These are phyloP conservation scores for Ceratocystiopsis sp. DNA, from an alignment of 2,329 filamentous ascomycete species.

Conservation along the genomic window DNA sequence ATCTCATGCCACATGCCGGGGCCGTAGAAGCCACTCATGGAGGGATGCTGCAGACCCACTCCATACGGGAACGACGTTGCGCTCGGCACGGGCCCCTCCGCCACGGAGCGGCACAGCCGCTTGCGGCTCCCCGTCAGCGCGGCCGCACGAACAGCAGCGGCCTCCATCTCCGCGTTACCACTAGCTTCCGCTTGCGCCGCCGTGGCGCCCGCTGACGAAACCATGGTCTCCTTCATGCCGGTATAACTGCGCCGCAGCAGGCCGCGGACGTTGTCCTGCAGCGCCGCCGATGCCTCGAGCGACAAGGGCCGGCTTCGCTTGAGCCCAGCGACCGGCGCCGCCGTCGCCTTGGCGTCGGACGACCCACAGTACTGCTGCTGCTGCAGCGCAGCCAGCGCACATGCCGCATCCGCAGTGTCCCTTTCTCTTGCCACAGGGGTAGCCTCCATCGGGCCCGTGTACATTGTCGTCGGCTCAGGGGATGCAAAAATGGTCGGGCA, in stretches of 20 bases:
- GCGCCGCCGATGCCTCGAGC: conserved; percentile 32
- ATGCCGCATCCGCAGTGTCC: conserved; percentile 41
- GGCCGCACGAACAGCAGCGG: conserved; percentile 12
- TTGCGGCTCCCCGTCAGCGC: conserved; percentile 36
- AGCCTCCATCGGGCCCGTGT: conserved; percentile 33
- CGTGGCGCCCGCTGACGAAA: conserved; percentile 15
- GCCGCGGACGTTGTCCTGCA: conserved; percentile 52
- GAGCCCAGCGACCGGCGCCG: conserved; percentile 21
- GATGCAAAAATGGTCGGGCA: conserved; percentile 29
- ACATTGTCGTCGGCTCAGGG: conserved; percentile 30
- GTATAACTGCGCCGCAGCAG: conserved; percentile 29
- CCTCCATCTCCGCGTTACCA: neutral
- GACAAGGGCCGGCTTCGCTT: conserved; percentile 46
- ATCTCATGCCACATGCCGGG: conserved; percentile 53
- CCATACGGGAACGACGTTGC: conserved; percentile 3
- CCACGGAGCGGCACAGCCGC: conserved; percentile 39
- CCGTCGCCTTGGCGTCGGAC: conserved; percentile 15
- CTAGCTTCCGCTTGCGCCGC: conserved; percentile 8
- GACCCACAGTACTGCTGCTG: conserved; percentile 25
- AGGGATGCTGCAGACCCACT: conserved; percentile 28
- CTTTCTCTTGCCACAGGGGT: conserved; percentile 20
- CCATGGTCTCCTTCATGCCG: conserved; percentile 11
- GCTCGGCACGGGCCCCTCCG: neutral
- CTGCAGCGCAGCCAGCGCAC: conserved; percentile 43
- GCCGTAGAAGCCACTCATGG: conserved; percentile 32